These are phyloP conservation scores for Candida succiphila DNA, from an alignment of 805 yeast genomes.

Conservation along the genomic window DNA sequence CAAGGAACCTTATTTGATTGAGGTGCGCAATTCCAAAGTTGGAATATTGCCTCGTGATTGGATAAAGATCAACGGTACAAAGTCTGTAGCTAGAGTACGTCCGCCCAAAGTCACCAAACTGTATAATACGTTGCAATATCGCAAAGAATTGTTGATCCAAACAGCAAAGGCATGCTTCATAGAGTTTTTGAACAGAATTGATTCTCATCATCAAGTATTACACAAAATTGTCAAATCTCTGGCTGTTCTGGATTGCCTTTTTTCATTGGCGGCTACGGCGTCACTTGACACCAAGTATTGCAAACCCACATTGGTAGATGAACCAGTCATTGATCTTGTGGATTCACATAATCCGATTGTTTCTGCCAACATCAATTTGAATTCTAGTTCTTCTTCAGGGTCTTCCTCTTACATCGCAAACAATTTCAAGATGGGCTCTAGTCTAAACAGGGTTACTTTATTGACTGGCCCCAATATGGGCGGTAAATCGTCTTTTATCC, in stretches of 20 bases:
- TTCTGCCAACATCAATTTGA: neutral
- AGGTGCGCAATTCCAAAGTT: slow-evolving; percentile 52
- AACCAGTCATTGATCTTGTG: slow-evolving; percentile 36
- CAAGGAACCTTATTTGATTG: slow-evolving; percentile 67
- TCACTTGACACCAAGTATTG: slow-evolving; percentile 31
- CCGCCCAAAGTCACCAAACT: slow-evolving; percentile 47
- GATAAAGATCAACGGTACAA: slow-evolving; percentile 66
- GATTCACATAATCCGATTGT: slow-evolving; percentile 36
- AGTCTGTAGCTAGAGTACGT: slow-evolving; percentile 61
- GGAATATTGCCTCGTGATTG: slow-evolving; percentile 61
- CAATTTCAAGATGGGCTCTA: slow-evolving; percentile 38
- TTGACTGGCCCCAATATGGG: slow-evolving; percentile 90
- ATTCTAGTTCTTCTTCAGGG: neutral
- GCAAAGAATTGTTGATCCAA: slow-evolving; percentile 40
- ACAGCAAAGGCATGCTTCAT: slow-evolving; percentile 38
- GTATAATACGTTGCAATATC: slow-evolving; percentile 46
- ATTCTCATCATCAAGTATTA: slow-evolving; percentile 23
- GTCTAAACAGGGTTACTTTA: slow-evolving; percentile 43
- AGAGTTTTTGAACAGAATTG: slow-evolving; percentile 29
- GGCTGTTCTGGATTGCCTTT: slow-evolving; percentile 53
- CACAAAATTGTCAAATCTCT: slow-evolving; percentile 35
- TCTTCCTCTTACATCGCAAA: slow-evolving; percentile 50
- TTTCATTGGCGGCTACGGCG: slow-evolving; percentile 58
- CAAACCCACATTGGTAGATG: slow-evolving; percentile 41
- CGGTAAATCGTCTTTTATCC: slow-evolving; percentile 70